Percentiles rank a stretch among this genome's conserved stretches.
These are phyloP conservation scores for Phytophthora ohioensis DNA, from an alignment of 352 stramenopile species.

Conservation along the genomic window DNA sequence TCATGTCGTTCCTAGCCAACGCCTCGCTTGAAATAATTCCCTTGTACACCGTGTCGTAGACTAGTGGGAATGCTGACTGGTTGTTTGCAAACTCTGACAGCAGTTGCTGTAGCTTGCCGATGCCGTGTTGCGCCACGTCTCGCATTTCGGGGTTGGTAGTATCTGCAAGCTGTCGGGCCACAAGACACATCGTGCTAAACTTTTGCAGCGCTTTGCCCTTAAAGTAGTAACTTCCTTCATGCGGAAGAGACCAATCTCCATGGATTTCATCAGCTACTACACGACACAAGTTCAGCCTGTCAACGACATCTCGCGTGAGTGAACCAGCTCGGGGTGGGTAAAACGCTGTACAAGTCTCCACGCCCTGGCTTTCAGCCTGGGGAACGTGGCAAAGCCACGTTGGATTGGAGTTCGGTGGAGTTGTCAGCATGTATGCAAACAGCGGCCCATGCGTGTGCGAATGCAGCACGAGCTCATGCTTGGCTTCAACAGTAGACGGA, in stretches of 20 bases:
- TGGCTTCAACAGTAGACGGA: constrained; percentile 41
- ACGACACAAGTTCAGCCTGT: constrained; percentile 46
- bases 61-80: constrained; percentile 56
- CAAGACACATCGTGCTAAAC: constrained; percentile 80
- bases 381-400: constrained; percentile 68
- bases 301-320: constrained; percentile 46
- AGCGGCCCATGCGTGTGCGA: constrained; percentile 80
- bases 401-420: constrained; percentile 13
- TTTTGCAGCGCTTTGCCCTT: constrained; percentile 85
- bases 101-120: constrained; percentile 56
- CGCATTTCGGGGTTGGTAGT: constrained; percentile 64
- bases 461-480: constrained; percentile 65
- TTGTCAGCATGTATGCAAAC: constrained; percentile 58
- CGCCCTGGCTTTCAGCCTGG: constrained; percentile 41
- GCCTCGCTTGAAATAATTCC: constrained; percentile 69
- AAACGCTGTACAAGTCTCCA: constrained; percentile 62
- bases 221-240: constrained; percentile 87
- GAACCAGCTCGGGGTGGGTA: constrained; percentile 47
- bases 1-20: constrained; percentile 66
- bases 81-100: constrained; percentile 59
- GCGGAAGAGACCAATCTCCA: constrained; percentile 67
- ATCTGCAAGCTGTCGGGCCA: constrained; percentile 66
- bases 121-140: constrained; percentile 52
- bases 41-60: constrained; percentile 79
- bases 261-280: constrained; percentile 73